These are phyloP conservation scores for Eutrema salsugineum DNA, from an alignment of 441 rosid genomes.

Conservation along the genomic window DNA sequence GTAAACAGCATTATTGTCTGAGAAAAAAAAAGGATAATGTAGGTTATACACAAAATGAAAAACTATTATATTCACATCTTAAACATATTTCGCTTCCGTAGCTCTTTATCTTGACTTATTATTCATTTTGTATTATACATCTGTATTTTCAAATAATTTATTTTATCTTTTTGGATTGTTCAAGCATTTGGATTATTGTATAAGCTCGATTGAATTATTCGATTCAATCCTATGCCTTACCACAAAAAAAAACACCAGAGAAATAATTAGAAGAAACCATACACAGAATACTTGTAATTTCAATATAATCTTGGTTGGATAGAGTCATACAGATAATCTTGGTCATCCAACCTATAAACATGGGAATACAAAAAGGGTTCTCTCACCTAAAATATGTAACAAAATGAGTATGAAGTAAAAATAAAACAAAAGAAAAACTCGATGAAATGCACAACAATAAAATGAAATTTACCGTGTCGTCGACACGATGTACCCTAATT, in stretches of 20 bases:
- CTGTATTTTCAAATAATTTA: not conserved
- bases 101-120: not conserved
- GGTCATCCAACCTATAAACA: not conserved
- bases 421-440: not conserved
- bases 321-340: not conserved
- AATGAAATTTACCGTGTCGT: conserved; percentile 8
- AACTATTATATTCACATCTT: too few species aligned
- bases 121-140: not conserved
- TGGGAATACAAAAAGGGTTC: not conserved
- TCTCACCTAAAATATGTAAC: conserved; percentile 17
- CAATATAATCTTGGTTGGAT: conserved; percentile 4
- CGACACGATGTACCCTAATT: conserved; percentile 11
- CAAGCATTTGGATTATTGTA: not conserved
- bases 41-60: not conserved
- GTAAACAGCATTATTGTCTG: not conserved
- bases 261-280: not conserved
- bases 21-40: not conserved
- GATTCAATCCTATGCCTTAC: not conserved
- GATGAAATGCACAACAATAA: conserved; percentile 18
- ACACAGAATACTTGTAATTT: not conserved
- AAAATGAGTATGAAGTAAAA: not conserved
- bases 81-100: not conserved
- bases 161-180: not conserved
- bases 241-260: not conserved
- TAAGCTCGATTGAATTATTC: not conserved